Conservation (phyloP, 139 green algal genomes). For the Picochlorum sp. region DNA sequence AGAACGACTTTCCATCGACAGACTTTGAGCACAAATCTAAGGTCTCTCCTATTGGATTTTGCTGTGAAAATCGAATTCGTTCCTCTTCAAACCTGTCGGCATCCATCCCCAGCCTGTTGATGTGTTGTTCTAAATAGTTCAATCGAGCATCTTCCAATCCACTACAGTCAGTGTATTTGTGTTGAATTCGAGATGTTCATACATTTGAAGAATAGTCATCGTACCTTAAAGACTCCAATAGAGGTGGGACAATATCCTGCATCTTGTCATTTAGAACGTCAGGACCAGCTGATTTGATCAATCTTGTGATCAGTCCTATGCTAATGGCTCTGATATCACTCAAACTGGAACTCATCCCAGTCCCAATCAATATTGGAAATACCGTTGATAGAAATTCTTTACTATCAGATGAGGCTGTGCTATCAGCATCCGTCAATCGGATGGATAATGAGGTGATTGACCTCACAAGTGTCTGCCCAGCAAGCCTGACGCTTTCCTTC, state of each 20-base stretch:
- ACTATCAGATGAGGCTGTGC: constrained; percentile 34
- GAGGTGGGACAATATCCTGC: constrained; percentile 48
- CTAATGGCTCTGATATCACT: constrained; percentile 21
- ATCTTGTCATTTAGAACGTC: constrained; percentile 46
- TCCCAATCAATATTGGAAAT: constrained; percentile 61
- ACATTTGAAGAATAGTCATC: constrained; percentile 13
- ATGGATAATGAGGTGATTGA: constrained; percentile 53
- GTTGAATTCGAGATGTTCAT: too few species aligned
- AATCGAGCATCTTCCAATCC: constrained; percentile 54
- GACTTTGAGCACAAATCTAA: constrained; percentile 54
- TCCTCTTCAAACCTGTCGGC: constrained; percentile 49
- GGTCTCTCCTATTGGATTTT: constrained; percentile 49
- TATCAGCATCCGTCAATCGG: constrained; percentile 50
- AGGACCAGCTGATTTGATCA: constrained; percentile 33
- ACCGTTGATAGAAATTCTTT: constrained; percentile 31
- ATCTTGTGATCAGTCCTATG: constrained; percentile 39
- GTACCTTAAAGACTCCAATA: constrained; percentile 68
- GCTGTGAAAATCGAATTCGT: constrained; percentile 38
- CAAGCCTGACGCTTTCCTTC: constrained; percentile 68
- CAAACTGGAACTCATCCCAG: constrained; percentile 23
- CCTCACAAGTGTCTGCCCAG: constrained; percentile 23
- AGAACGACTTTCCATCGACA: constrained; percentile 26
- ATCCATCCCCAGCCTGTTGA: constrained; percentile 52
- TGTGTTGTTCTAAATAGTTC: constrained; percentile 71
- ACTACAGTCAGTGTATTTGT: constrained; percentile 6